Conservation (phyloP, 2,329 filamentous ascomycete species). For the Exophiala bonariae region DNA sequence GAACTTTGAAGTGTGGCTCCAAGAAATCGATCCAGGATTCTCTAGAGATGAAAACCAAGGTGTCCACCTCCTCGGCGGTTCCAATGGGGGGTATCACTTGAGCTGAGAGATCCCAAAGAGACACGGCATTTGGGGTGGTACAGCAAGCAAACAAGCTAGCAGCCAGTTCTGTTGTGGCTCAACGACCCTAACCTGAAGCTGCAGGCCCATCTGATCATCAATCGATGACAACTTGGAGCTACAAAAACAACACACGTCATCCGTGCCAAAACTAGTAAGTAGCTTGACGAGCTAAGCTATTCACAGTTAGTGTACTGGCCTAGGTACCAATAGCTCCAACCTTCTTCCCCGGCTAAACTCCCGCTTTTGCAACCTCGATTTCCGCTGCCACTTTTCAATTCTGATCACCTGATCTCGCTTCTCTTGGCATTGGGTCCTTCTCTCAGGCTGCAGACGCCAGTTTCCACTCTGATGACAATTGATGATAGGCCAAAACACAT, state of each 20-base stretch:
- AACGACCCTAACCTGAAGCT: no score
- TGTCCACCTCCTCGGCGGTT: no score
- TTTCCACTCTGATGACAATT: no score
- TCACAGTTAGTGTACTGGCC: constrained; percentile 3
- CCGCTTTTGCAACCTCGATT: no score
- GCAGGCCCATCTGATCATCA: no score
- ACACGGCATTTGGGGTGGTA: background rate
- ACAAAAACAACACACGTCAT: constrained; percentile 6
- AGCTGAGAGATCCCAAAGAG: background rate
- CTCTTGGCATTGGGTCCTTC: no score
- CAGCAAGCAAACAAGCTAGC: background rate
- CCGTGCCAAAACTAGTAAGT: background rate
- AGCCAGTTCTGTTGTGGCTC: background rate
- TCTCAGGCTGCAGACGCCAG: no score
- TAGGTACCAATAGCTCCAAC: constrained; percentile 13
- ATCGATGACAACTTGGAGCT: no score
- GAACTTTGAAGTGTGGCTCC: no score
- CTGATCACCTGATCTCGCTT: no score
- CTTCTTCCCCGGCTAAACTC: background rate
- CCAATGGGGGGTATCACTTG: background rate
- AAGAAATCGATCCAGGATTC: constrained; percentile 1
- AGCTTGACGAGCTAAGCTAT: background rate
- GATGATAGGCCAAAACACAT: no score
- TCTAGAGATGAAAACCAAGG: constrained; percentile 1
- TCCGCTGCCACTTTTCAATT: background rate